Evolutionary conservation across 1,284 basidiomycete genomes (phyloP).

Genomic region (Austroboletus novae-zelandiae): DNA sequence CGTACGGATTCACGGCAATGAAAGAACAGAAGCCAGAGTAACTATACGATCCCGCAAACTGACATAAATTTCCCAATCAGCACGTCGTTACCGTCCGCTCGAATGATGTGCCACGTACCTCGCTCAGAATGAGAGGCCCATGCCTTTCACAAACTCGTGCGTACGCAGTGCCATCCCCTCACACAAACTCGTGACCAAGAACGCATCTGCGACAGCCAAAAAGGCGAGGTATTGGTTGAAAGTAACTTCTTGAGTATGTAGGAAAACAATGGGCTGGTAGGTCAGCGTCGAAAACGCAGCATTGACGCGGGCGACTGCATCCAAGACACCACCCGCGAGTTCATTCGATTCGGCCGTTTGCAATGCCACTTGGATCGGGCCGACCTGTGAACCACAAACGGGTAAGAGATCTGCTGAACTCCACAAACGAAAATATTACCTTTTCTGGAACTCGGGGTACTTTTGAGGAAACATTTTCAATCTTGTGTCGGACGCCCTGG

Average conservation of each 20-base stretch:
- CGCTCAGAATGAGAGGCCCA: conserved; percentile 74
- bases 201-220: conserved; percentile 80
- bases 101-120: conserved; percentile 40
- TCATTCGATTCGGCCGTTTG: conserved; percentile 81
- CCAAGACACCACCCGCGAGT: conserved; percentile 69
- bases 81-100: not conserved
- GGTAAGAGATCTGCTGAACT: not conserved
- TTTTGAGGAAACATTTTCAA: conserved; percentile 80
- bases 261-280: conserved; percentile 85
- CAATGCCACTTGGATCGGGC: conserved; percentile 84
- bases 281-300: conserved; percentile 79
- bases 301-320: conserved; percentile 80
- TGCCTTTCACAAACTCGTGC: conserved; percentile 78
- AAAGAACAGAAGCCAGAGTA: conserved; percentile 85
- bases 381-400: conserved; percentile 43
- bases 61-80: conserved; percentile 9
- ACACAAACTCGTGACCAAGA: conserved; percentile 78
- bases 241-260: conserved; percentile 84
- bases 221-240: conserved; percentile 85
- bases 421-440: conserved; percentile 30
- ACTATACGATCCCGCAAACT: conserved; percentile 86
- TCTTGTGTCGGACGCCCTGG: conserved; percentile 77
- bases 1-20: conserved; percentile 84
- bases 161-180: conserved; percentile 85
- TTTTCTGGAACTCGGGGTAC: conserved; percentile 76